Evolutionary conservation across 1,284 basidiomycete genomes (phyloP).

Genomic region (Ustilago bromivora): DNA sequence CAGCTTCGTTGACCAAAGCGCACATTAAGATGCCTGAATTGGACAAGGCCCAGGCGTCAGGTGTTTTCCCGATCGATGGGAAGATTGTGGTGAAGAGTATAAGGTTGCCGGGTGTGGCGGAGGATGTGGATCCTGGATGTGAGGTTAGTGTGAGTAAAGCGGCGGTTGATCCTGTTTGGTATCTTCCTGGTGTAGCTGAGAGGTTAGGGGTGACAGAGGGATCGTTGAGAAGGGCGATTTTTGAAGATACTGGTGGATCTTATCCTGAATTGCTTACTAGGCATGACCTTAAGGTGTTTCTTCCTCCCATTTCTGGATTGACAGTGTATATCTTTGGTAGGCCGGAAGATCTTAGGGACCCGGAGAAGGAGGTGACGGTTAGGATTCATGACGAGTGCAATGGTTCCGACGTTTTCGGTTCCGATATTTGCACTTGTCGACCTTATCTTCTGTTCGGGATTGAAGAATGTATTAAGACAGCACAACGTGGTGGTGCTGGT

Average conservation of each 20-base stretch:
- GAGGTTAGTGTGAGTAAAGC: constrained; percentile 86
- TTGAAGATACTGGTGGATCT: constrained; percentile 93
- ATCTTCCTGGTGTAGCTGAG: constrained; percentile 80
- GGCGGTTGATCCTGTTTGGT: constrained; percentile 81
- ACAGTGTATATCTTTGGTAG: constrained; percentile 90
- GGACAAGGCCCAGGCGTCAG: constrained; percentile 80
- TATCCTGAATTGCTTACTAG: constrained; percentile 95
- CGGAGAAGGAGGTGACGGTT: constrained; percentile 81
- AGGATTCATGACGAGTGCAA: constrained; percentile 95
- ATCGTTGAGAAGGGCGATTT: constrained; percentile 85
- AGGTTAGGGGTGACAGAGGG: constrained; percentile 76
- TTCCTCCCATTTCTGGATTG: constrained; percentile 90
- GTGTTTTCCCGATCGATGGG: constrained; percentile 83
- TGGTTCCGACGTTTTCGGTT: constrained; percentile 87
- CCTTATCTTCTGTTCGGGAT: constrained; percentile 93
- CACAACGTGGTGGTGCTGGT: constrained; percentile 90
- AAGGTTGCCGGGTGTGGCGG: constrained; percentile 50
- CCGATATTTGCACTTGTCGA: constrained; percentile 88
- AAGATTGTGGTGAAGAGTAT: constrained; percentile 74
- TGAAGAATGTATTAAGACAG: constrained; percentile 87
- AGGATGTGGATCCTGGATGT: constrained; percentile 77
- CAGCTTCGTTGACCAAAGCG: constrained; percentile 79
- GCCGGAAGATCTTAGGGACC: constrained; percentile 61
- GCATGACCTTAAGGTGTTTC: constrained; percentile 92
- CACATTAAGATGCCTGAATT: constrained; percentile 91